A percentile compares a stretch with the other conserved stretches of the same genome.
Conservation (phyloP, 192 early-diverging fungal genomes). For the Backusella tarrabulga region DNA sequence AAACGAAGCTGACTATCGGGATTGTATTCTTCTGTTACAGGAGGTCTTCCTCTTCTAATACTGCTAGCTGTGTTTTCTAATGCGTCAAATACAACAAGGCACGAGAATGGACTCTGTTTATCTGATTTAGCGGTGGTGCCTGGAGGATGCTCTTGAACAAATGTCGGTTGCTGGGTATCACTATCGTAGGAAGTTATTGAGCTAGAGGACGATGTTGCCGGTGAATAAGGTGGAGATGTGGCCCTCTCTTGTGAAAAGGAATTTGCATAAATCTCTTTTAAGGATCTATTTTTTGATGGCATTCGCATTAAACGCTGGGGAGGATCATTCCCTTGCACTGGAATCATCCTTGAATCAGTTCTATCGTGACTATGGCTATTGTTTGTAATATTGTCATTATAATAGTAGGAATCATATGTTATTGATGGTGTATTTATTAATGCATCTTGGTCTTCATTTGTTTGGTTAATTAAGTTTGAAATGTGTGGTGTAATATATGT, state of each 20-base stretch:
- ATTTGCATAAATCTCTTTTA: neutral
- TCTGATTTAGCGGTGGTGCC: neutral
- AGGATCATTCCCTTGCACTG: conserved; percentile 21
- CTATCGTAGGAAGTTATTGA: neutral
- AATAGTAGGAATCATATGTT: neutral
- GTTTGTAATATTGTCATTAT: neutral
- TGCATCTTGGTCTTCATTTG: neutral
- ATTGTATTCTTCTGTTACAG: neutral
- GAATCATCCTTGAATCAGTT: neutral
- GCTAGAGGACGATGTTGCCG: neutral
- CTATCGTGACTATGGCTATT: neutral
- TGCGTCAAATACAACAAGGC: conserved; percentile 14
- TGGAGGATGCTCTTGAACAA: neutral
- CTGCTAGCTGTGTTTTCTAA: neutral
- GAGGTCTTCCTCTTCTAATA: conserved; percentile 14
- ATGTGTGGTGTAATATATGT: neutral
- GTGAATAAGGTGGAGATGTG: neutral
- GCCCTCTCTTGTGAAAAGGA: neutral
- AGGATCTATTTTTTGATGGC: neutral
- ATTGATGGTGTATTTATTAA: neutral
- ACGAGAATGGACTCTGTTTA: neutral
- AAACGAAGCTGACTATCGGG: conserved; percentile 19
- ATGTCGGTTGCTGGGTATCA: neutral
- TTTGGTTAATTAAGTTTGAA: neutral
- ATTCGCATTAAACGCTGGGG: neutral